These are phyloP conservation scores for Hygrophoropsis aurantiaca DNA, from an alignment of 768 basidiomycete species.

Conservation along the genomic window DNA sequence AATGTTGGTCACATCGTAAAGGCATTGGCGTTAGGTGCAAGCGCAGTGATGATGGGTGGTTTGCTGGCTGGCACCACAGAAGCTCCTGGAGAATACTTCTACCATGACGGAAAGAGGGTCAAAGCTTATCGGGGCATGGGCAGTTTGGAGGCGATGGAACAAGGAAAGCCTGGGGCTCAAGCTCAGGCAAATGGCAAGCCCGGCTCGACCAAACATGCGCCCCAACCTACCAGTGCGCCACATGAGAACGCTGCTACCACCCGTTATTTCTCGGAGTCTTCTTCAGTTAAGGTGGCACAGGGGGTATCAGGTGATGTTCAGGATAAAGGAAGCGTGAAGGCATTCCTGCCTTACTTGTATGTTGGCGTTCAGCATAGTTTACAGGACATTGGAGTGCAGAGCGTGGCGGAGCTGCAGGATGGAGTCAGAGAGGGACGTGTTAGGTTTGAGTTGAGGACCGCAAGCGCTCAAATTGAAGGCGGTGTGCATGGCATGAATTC, in stretches of 20 bases:
- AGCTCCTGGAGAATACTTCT: constrained; percentile 98
- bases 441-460: constrained; percentile 90
- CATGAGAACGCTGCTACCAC: constrained; percentile 94
- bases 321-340: constrained; percentile 94
- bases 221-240: constrained; percentile 44
- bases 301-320: constrained; percentile 96
- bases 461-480: constrained; percentile 94
- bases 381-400: constrained; percentile 87
- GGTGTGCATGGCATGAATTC: constrained; percentile 95
- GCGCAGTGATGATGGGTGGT: constrained; percentile 99
- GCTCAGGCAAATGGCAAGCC: constrained; percentile 21
- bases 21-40: constrained; percentile 89
- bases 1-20: constrained; percentile 99
- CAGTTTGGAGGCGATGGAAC: constrained; percentile 90
- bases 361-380: constrained; percentile 89
- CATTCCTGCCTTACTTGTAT: constrained; percentile 85
- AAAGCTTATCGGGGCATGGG: constrained; percentile 99
- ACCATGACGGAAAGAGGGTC: constrained; percentile 97
- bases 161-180: constrained; percentile 48
- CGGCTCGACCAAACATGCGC: constrained; percentile 45
- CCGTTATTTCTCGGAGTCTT: constrained; percentile 57
- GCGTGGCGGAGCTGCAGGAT: constrained; percentile 62
- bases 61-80: constrained; percentile 94
- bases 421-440: constrained; percentile 67
- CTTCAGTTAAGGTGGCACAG: constrained; percentile 93